Evolutionary conservation across 495 filamentous ascomycete genomes (phyloP).

Genomic region (Penicillium tannophilum): DNA sequence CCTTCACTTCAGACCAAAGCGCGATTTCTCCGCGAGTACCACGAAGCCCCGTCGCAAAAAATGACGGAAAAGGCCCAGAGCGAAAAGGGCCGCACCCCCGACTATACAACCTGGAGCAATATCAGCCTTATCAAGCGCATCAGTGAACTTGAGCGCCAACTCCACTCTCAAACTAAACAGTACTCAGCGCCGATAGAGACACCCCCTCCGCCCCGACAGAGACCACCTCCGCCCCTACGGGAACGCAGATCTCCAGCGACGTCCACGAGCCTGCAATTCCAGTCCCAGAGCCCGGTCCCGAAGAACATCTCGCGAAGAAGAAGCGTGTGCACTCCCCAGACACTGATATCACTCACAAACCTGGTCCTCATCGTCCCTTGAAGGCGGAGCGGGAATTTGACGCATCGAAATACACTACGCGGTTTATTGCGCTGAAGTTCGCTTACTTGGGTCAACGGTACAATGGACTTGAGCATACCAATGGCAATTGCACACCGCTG

Average conservation of each 20-base stretch:
- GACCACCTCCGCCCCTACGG: not conserved
- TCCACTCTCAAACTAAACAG: constrained; percentile 50
- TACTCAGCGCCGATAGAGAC: constrained; percentile 30
- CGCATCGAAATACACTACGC: constrained; percentile 76
- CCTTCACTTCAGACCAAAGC: constrained; percentile 9
- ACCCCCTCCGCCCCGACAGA: not conserved
- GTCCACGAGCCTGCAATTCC: constrained; percentile 28
- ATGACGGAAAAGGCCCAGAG: constrained; percentile 16
- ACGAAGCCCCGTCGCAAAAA: constrained; percentile 10
- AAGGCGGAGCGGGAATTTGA: constrained; percentile 62
- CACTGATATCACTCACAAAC: constrained; percentile 32
- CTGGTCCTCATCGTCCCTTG: constrained; percentile 26
- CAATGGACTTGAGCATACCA: constrained; percentile 86
- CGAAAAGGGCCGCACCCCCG: constrained; percentile 23
- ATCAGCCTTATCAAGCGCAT: constrained; percentile 67
- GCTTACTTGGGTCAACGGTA: constrained; percentile 91
- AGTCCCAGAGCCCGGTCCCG: constrained; percentile 4
- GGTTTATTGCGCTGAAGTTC: constrained; percentile 87
- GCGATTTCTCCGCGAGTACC: constrained; percentile 17
- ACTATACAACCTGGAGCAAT: constrained; percentile 66
- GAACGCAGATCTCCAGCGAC: constrained; percentile 21
- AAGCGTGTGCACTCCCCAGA: constrained; percentile 26
- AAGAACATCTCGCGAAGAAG: constrained; percentile 12
- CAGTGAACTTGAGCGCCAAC: constrained; percentile 61
- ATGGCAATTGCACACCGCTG: constrained; percentile 61